phyloP scores from a whole-genome alignment of 176 grass and related monocot genomes.

The Zizania latifolia region DNA sequence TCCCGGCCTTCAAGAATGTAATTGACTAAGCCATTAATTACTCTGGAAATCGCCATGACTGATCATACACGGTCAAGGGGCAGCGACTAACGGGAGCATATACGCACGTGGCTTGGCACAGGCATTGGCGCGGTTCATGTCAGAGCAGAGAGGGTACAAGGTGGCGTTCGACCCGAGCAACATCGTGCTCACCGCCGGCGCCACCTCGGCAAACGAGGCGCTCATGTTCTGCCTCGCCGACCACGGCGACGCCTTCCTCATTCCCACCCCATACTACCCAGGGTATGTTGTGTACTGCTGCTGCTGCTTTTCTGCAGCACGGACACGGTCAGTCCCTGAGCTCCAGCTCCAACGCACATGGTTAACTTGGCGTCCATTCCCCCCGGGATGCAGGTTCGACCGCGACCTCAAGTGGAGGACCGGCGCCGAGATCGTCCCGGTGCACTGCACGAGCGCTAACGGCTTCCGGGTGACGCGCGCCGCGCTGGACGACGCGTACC shows the following conservation, averaged over 20 bases:
- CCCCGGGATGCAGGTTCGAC: constrained; percentile 57
- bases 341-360: no score
- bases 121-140: constrained; percentile 84
- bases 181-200: constrained; percentile 83
- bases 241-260: constrained; percentile 78
- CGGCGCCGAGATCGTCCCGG: constrained; percentile 74
- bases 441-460: constrained; percentile 65
- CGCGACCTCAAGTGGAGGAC: constrained; percentile 97
- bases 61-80: not conserved
- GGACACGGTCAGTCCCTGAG: no score
- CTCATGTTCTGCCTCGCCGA: constrained; percentile 89
- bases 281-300: constrained; percentile 34
- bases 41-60: no score
- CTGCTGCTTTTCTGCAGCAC: not conserved
- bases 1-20: constrained; percentile 89
- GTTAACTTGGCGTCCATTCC: not conserved
- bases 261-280: constrained; percentile 94
- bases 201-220: constrained; percentile 85
- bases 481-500: constrained; percentile 68
- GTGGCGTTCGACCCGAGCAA: constrained; percentile 70
- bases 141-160: constrained; percentile 43
- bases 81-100: not conserved
- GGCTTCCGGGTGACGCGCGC: constrained; percentile 62
- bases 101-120: constrained; percentile 20
- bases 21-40: not conserved